These are phyloP conservation scores for Eucalyptus rudis DNA, from an alignment of 345 rosid species.

Conservation along the genomic window DNA sequence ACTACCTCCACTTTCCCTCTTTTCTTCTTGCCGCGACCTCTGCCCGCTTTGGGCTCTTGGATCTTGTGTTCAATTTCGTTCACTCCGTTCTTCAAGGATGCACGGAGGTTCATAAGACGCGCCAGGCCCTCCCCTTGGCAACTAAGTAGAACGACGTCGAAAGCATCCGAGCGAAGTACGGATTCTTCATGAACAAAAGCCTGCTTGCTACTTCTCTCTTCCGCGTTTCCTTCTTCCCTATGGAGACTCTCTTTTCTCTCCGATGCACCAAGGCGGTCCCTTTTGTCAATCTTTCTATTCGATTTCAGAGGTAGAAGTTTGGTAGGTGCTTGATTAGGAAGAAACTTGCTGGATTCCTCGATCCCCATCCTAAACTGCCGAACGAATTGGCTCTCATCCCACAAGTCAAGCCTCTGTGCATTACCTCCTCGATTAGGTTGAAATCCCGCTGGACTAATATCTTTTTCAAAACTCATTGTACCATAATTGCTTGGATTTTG, in stretches of 20 bases:
- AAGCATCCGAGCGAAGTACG: neutral
- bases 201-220: neutral
- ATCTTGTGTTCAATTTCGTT: neutral
- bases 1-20: neutral
- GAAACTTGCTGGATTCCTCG: neutral
- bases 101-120: neutral
- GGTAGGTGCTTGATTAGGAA: neutral
- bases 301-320: neutral
- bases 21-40: slow-evolving; percentile 3
- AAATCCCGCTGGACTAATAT: neutral
- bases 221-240: neutral
- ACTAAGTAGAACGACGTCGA: neutral
- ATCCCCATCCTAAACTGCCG: neutral
- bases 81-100: neutral
- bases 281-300: neutral
- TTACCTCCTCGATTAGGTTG: neutral
- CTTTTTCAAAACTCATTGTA: neutral
- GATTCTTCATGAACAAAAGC: neutral
- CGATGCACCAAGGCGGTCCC: neutral
- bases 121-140: neutral
- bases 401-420: neutral
- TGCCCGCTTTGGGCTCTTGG: neutral
- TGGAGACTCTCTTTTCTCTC: neutral
- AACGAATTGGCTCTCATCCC: neutral
- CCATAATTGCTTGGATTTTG: neutral